Percentiles rank a stretch among this genome's conserved stretches.
These are phyloP conservation scores for Phytopythium boreale DNA, from an alignment of 352 stramenopile species.

Conservation along the genomic window DNA sequence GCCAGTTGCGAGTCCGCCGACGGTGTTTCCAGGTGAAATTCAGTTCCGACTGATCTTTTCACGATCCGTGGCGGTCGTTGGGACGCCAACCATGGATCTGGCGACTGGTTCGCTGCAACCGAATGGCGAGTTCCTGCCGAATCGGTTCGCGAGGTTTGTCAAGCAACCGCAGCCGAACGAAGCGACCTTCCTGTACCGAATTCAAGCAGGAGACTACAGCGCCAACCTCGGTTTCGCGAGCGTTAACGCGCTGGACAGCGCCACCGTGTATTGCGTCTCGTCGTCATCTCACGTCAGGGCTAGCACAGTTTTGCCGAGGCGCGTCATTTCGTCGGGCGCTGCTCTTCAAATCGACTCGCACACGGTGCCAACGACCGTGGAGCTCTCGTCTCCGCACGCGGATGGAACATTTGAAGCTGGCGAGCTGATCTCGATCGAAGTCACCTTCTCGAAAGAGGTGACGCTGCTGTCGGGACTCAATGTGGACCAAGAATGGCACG, in stretches of 20 bases:
- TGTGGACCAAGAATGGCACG: slow-evolving; percentile 47
- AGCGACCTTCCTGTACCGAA: slow-evolving; percentile 62
- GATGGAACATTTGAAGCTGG: slow-evolving; percentile 54
- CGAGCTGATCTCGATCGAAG: slow-evolving; percentile 63
- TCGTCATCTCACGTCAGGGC: slow-evolving; percentile 36
- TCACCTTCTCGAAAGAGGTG: slow-evolving; percentile 67
- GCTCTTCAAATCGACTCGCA: slow-evolving; percentile 46
- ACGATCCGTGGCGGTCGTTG: slow-evolving; percentile 42
- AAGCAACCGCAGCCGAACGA: slow-evolving; percentile 42
- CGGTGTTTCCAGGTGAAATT: slow-evolving; percentile 60
- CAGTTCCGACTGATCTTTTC: slow-evolving; percentile 67
- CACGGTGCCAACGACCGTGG: slow-evolving; percentile 55
- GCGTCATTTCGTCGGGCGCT: slow-evolving; percentile 25
- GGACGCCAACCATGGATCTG: slow-evolving; percentile 43
- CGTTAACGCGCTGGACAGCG: slow-evolving; percentile 32
- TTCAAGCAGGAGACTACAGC: slow-evolving; percentile 52
- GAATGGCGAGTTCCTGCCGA: slow-evolving; percentile 39
- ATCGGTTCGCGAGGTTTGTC: slow-evolving; percentile 43
- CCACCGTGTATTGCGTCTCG: slow-evolving; percentile 41
- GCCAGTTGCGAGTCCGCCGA: slow-evolving; percentile 37
- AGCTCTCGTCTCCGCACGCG: slow-evolving; percentile 45
- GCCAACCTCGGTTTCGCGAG: slow-evolving; percentile 51
- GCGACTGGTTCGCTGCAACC: slow-evolving; percentile 50
- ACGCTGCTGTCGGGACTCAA: slow-evolving; percentile 63
- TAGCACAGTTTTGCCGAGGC: slow-evolving; percentile 28